Base-by-base conservation (phyloP, 192 early-diverging fungal species). In the Cladochytrium replicatum region DNA sequence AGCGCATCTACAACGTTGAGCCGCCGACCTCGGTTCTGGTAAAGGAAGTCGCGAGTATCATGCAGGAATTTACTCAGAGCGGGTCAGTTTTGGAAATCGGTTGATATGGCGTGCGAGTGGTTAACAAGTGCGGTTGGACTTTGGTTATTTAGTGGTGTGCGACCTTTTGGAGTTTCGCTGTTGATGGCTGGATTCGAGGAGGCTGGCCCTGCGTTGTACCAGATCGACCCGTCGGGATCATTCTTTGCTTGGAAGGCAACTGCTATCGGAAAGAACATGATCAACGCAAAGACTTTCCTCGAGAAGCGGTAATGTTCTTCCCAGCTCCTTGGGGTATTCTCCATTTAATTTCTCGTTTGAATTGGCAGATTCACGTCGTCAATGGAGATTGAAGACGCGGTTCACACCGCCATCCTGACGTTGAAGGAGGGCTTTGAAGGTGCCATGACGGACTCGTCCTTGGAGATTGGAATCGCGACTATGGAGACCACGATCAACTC, bases 361-460 rank as follows among this genome's bases (percentile, higher is more conserved):
- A 37, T 26, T 30, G 9, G 6, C 13, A 85, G 85, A 64, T 90
- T 84, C 58, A 85, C 88, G 31, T 85, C 86, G 41, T 85, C 82
- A 23, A 90, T 99, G 74, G 93, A 96, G 67, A 77, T 97, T 23
- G 96, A 99, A 70, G 96, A 99, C 51, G 96, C 96, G 7, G 85
- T 96, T 31, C 92, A 99, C 72, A 99, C 93, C 8, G 87, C 96
- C n/a, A 96, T 97, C 54, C 72, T 99, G 45, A 99, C 96, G 23
- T 78, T 99, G 15, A 99, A 99, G 72, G 93, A 99, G 65, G 91
- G 93, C n/a, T 93, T 93, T 53, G 96, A 99, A 60, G 96, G 96
- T 24, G 84, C 86, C 57, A 92, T 99, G 88, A 93, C 83, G n/a
- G 93, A 93, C 62, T 80, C 83, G 47, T 84, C 87, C 15, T 80